Evolutionary conservation across 305 asterid genomes (phyloP).

Genomic region (Coffea humblotiana): DNA sequence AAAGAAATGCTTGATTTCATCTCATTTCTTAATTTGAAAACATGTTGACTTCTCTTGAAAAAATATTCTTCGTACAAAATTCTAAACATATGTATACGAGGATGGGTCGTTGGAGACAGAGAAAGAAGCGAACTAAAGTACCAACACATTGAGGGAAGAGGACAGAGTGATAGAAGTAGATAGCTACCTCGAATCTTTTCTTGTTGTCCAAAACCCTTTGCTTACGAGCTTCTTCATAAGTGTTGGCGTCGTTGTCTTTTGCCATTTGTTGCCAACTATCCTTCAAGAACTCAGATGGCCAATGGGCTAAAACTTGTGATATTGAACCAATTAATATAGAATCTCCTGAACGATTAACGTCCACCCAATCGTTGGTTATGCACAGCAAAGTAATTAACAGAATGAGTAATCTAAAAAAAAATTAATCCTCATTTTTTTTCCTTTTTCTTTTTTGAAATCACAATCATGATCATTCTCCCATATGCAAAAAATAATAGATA

Average conservation of each 20-base stretch:
- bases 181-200: conserved; percentile 60
- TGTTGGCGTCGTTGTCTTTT: conserved; percentile 31
- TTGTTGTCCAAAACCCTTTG: conserved; percentile 70
- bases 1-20: neutral
- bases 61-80: neutral
- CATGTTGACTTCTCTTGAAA: neutral
- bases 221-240: conserved; percentile 65
- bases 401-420: too few relatives aligned
- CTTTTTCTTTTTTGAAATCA: too few relatives aligned
- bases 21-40: neutral
- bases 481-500: too few relatives aligned
- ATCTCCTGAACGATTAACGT: neutral
- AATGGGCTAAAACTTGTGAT: neutral
- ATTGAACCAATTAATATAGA: neutral
- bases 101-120: neutral
- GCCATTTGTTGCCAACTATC: conserved; percentile 35
- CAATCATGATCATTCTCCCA: neutral
- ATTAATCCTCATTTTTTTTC: too few relatives aligned
- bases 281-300: neutral
- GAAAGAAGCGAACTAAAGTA: too few relatives aligned
- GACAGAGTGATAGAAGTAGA: neutral
- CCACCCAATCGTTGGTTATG: neutral
- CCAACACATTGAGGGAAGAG: neutral
- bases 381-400: too few relatives aligned
- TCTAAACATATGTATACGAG: neutral